phyloP scores from a whole-genome alignment of 306 rosid genomes.

The Erythrophleum fordii region DNA sequence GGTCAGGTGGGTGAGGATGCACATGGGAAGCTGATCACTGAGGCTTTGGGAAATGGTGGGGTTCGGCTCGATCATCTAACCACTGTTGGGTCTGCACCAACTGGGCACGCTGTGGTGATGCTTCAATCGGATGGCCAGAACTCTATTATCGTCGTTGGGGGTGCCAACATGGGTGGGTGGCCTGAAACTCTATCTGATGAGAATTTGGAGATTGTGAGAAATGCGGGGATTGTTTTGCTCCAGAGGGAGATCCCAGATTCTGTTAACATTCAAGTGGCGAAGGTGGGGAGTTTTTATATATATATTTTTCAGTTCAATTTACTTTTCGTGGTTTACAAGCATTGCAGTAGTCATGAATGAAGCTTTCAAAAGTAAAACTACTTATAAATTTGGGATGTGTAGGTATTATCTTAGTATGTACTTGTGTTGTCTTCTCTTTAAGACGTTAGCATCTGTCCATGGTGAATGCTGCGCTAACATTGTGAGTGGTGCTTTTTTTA shows the following conservation, averaged over 20 bases:
- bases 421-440: not conserved
- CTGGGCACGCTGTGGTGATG: conserved; percentile 93
- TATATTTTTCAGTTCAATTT: not conserved
- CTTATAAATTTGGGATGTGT: not conserved
- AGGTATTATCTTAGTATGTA: not conserved
- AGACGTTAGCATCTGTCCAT: not conserved
- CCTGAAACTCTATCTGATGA: conserved; percentile 50
- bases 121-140: conserved; percentile 84
- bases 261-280: conserved; percentile 81
- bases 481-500: not conserved
- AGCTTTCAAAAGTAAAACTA: not conserved
- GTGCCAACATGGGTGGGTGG: conserved; percentile 82
- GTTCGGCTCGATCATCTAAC: conserved; percentile 58
- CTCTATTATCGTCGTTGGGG: conserved; percentile 86
- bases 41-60: conserved; percentile 62
- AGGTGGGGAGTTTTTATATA: conserved; percentile 55
- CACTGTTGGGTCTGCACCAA: conserved; percentile 51
- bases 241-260: conserved; percentile 95
- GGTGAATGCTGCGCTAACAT: not conserved
- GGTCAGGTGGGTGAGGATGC: conserved; percentile 89
- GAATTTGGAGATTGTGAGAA: conserved; percentile 61
- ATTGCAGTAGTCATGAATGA: not conserved
- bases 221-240: conserved; percentile 84
- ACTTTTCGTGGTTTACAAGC: not conserved
- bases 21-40: conserved; percentile 63